Evolutionary conservation across 768 basidiomycete species (phyloP).

Genomic region (Lactarius trivialis): DNA sequence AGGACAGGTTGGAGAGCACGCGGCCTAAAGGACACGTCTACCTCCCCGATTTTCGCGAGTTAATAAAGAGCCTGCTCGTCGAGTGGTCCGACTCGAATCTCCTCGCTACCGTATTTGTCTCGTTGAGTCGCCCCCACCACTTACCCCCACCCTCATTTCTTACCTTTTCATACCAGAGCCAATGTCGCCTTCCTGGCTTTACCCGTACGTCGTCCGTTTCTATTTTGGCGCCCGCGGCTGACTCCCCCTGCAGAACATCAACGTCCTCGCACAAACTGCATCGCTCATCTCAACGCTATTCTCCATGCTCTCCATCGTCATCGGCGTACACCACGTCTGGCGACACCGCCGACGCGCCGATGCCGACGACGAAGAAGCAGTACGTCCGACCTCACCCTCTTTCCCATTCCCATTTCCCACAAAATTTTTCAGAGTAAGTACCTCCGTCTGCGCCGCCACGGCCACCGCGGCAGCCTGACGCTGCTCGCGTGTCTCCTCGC

Average conservation of each 20-base stretch:
- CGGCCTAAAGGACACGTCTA: conserved; percentile 10
- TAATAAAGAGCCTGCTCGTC: conserved; percentile 7
- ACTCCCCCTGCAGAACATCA: background rate
- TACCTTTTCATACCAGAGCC: background rate
- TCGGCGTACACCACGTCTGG: conserved; percentile 26
- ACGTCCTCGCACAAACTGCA: conserved; percentile 5
- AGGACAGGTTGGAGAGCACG: conserved; percentile 3
- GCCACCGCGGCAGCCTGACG: background rate
- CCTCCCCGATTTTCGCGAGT: background rate
- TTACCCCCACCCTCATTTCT: background rate
- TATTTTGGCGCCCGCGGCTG: background rate
- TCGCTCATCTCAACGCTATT: conserved; percentile 22
- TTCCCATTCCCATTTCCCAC: background rate
- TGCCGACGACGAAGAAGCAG: conserved; percentile 13
- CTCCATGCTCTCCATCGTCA: conserved; percentile 21
- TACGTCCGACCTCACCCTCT: background rate
- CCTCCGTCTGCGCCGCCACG: background rate
- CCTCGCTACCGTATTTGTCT: conserved; percentile 15
- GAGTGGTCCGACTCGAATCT: conserved; percentile 14
- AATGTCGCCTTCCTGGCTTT: conserved; percentile 7
- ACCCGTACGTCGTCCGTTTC: background rate
- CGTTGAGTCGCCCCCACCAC: background rate
- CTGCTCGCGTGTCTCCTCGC: conserved; percentile 4
- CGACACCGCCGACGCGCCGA: conserved; percentile 23
- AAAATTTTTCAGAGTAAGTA: background rate